phyloP scores from a whole-genome alignment of 2,329 filamentous ascomycete species.

The Claviceps africana region DNA sequence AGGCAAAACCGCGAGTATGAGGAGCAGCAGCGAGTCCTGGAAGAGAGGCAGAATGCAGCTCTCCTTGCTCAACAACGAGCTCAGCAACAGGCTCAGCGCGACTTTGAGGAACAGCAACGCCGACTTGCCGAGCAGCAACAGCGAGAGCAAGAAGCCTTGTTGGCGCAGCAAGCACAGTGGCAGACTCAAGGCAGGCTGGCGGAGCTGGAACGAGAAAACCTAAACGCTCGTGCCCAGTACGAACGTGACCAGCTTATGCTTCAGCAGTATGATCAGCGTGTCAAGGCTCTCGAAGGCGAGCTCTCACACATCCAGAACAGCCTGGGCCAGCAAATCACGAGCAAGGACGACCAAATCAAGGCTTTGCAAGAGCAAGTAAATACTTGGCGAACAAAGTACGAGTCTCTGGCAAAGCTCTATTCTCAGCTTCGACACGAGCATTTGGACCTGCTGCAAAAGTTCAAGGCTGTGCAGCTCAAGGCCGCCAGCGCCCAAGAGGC shows the following conservation, averaged over 20 bases:
- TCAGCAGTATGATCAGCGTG: constrained; percentile 87
- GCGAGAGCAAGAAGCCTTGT: constrained; percentile 76
- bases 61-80: constrained; percentile 70
- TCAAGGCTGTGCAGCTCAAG: constrained; percentile 91
- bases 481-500: constrained; percentile 94
- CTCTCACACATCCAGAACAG: constrained; percentile 69
- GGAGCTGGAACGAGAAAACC: constrained; percentile 86
- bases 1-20: constrained; percentile 91
- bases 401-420: constrained; percentile 90
- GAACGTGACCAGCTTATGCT: constrained; percentile 95
- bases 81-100: constrained; percentile 70
- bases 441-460: constrained; percentile 85
- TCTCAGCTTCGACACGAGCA: constrained; percentile 93
- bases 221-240: constrained; percentile 88
- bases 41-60: constrained; percentile 73
- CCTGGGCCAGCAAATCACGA: constrained; percentile 69
- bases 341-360: constrained; percentile 87
- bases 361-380: constrained; percentile 94
- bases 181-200: constrained; percentile 93
- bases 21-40: constrained; percentile 77
- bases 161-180: constrained; percentile 78
- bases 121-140: constrained; percentile 78
- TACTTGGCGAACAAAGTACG: constrained; percentile 94
- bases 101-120: constrained; percentile 95
- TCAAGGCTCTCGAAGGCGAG: constrained; percentile 85